phyloP scores from a whole-genome alignment of 352 stramenopile species.

The Phytophthora kernoviae region DNA sequence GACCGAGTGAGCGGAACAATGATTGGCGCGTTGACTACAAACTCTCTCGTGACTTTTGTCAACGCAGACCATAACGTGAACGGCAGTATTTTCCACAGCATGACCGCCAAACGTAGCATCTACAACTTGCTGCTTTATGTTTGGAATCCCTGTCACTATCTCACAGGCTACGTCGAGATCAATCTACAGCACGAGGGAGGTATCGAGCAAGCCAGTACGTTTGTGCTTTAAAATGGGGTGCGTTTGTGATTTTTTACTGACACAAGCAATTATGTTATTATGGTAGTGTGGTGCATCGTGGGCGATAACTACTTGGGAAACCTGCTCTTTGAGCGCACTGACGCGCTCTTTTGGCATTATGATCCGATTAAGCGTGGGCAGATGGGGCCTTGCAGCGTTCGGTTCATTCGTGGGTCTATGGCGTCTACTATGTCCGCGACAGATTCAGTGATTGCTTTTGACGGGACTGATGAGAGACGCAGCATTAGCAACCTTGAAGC shows the following conservation, averaged over 20 bases:
- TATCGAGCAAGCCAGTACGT: slow-evolving; percentile 53
- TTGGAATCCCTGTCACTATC: slow-evolving; percentile 49
- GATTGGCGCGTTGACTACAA: slow-evolving; percentile 37
- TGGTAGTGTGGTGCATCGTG: slow-evolving; percentile 50
- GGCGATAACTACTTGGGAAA: slow-evolving; percentile 49
- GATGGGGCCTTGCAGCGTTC: slow-evolving; percentile 16
- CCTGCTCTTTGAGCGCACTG: slow-evolving; percentile 38
- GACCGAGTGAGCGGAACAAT: slow-evolving; percentile 32
- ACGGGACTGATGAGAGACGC: slow-evolving; percentile 6
- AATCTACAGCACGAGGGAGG: slow-evolving; percentile 46
- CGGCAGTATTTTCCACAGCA: slow-evolving; percentile 39
- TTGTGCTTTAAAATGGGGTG: not conserved
- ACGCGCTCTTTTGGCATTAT: slow-evolving; percentile 52
- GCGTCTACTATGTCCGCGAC: slow-evolving; percentile 32
- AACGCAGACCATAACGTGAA: slow-evolving; percentile 49
- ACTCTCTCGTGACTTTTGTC: slow-evolving; percentile 43
- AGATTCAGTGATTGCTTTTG: slow-evolving; percentile 21
- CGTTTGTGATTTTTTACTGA: not conserved
- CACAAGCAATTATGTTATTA: not conserved
- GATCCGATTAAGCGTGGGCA: slow-evolving; percentile 37
- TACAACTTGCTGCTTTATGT: slow-evolving; percentile 40
- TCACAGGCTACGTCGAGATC: slow-evolving; percentile 52
- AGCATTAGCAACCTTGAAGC: slow-evolving; percentile 5
- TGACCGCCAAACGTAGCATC: slow-evolving; percentile 47
- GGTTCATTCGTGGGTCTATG: slow-evolving; percentile 30